These are phyloP conservation scores for Fusarium protoensiforme DNA, from an alignment of 2,329 filamentous ascomycete genomes.

Conservation along the genomic window DNA sequence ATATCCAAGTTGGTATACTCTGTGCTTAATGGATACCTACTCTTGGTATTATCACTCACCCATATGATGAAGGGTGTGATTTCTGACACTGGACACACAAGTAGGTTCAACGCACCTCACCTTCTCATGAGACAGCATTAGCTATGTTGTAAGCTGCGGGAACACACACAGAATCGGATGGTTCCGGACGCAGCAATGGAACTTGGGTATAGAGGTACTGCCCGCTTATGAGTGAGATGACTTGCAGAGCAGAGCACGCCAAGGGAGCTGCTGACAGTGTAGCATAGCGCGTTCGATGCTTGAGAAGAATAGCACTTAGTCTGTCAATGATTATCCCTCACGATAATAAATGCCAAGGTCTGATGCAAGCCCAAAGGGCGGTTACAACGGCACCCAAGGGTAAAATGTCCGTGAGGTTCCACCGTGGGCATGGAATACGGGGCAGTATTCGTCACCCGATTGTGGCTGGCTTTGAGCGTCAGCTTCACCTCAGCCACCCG, in stretches of 20 bases:
- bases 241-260: neutral
- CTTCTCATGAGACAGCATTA: neutral
- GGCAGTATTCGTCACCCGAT: constrained; percentile 33
- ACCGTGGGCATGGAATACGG: constrained; percentile 19
- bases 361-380: neutral
- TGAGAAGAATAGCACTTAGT: neutral
- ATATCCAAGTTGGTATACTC: neutral
- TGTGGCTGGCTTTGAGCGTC: constrained; percentile 19
- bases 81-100: neutral
- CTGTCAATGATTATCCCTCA: neutral
- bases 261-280: neutral
- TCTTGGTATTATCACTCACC: neutral
- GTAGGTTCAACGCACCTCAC: neutral
- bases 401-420: constrained; percentile 5
- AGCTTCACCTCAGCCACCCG: constrained; percentile 17
- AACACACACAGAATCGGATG: neutral
- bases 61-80: neutral
- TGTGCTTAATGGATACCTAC: neutral
- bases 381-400: constrained; percentile 1
- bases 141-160: neutral
- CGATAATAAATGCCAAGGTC: neutral
- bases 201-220: neutral
- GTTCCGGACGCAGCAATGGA: neutral
- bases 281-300: neutral
- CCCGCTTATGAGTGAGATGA: neutral